Evolutionary conservation across 176 grass and related monocot species (phyloP).

Genomic region (Guadua angustifolia): DNA sequence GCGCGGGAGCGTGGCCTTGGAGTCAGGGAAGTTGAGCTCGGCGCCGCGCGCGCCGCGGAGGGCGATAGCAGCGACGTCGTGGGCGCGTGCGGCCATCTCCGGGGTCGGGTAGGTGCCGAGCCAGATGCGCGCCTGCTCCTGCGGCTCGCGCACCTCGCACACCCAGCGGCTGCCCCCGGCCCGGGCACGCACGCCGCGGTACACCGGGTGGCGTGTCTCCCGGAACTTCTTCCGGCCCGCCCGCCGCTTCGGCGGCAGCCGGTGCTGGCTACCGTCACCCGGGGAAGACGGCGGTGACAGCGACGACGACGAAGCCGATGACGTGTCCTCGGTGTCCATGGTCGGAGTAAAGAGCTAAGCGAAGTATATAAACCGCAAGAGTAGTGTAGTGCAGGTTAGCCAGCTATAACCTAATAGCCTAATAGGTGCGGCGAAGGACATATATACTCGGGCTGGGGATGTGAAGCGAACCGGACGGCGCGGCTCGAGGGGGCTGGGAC

Average conservation of each 20-base stretch:
- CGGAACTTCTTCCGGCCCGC: slow-evolving; percentile 53
- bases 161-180: slow-evolving; percentile 55
- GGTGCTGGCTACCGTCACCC: not conserved
- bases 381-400: no score
- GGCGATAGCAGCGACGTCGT: slow-evolving; percentile 76
- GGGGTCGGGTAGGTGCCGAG: slow-evolving; percentile 77
- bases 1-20: slow-evolving; percentile 14
- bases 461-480: no score
- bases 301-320: not conserved
- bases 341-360: not conserved
- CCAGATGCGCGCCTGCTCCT: slow-evolving; percentile 73
- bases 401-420: no score
- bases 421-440: no score
- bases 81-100: slow-evolving; percentile 92
- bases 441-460: no score
- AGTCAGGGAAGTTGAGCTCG: slow-evolving; percentile 54
- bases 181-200: slow-evolving; percentile 47
- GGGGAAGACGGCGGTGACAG: not conserved
- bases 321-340: slow-evolving; percentile 26
- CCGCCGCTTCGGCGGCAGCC: slow-evolving; percentile 33
- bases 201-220: slow-evolving; percentile 55
- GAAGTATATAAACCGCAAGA: not conserved
- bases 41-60: slow-evolving; percentile 23
- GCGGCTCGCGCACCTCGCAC: slow-evolving; percentile 72
- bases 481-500: not conserved